These are phyloP conservation scores for Byssoonygena ceratinophila DNA, from an alignment of 2,329 filamentous ascomycete genomes.

Conservation along the genomic window DNA sequence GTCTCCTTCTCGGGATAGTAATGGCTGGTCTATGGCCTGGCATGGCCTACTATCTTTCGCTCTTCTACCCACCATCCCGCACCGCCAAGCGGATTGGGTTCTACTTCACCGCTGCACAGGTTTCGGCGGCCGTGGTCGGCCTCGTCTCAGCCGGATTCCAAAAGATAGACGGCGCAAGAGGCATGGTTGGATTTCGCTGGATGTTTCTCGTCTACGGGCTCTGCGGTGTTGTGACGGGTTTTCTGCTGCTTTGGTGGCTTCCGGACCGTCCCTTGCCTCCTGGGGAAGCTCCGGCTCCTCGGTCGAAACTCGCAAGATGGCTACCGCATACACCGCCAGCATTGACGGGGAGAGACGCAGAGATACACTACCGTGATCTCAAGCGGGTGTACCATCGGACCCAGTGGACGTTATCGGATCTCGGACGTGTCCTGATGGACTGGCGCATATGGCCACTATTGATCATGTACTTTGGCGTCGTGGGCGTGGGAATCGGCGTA, in stretches of 20 bases:
- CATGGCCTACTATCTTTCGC: constrained; percentile 83
- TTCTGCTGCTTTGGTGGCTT: constrained; percentile 76
- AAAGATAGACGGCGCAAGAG: constrained; percentile 68
- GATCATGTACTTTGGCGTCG: constrained; percentile 90
- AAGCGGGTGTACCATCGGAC: constrained; percentile 66
- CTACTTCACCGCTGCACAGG: constrained; percentile 80
- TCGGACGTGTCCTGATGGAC: constrained; percentile 62
- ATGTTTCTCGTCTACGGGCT: constrained; percentile 88
- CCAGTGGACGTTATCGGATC: constrained; percentile 61
- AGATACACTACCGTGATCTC: constrained; percentile 73
- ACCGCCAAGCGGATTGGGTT: constrained; percentile 80
- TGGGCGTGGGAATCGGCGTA: constrained; percentile 82
- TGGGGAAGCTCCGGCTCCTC: background rate
- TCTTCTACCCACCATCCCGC: constrained; percentile 80
- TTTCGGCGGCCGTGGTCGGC: constrained; percentile 80
- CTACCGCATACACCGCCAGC: constrained; percentile 60
- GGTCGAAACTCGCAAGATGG: constrained; percentile 35
- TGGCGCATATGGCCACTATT: constrained; percentile 81
- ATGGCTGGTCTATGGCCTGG: constrained; percentile 93
- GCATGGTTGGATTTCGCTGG: constrained; percentile 55
- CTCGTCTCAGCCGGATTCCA: constrained; percentile 86
- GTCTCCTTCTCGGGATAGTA: constrained; percentile 73
- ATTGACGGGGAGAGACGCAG: constrained; percentile 63
- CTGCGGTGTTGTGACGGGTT: constrained; percentile 59
- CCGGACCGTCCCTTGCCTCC: constrained; percentile 71